Evolutionary conservation across 352 stramenopile genomes (phyloP), one percentile per base, ranked within the genome.

Genomic region (Phytopythium litorale): DNA sequence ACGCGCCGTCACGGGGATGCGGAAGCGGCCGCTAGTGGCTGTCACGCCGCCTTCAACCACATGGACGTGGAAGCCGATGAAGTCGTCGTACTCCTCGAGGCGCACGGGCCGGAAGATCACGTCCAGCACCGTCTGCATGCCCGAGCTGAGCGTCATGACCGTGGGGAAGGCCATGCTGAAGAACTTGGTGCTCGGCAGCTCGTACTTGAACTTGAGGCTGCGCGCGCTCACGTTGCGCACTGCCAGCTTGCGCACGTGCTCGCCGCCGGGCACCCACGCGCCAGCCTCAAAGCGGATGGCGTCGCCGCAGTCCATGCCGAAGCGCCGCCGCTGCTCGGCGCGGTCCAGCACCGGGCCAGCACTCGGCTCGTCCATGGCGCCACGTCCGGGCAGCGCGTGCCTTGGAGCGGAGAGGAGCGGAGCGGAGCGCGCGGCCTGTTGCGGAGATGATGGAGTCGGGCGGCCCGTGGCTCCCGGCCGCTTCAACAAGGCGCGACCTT

Each of bases 111-210:
- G 83, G 64, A 98, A 98, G 4, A 88, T 81, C 33, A 98, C 86
- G 60, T 98, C 86, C 11, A 98, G 70, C 37, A 81, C 75, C 33
- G 84, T 85, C 42, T 79, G 71, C 75, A 96, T 97, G 46, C 91
- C 92, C 4, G 91, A 90, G 53, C 81, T 96, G 23, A 98, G 82
- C 23, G 79, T 94, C 35, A 93, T 89, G 21, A 94, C 65, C 25
- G 91, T 87, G 21, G 94, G 93, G 71, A 97, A 98, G 54, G 92
- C 84, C 85, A 98, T 95, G 57, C 86, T 97, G 58, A 98, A 98
- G 70, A 96, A 97, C 66, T 96, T 95, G 58, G 92, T 97, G 56
- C 71, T 84, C 21, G 92, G 94, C 25, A 98, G 78, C 62, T 93
- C 82, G 71, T 97, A 98, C 70, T 97, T 97, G 69, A 98, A 96